A percentile compares a stretch with the other conserved stretches of the same genome.
Conservation (phyloP, 2,329 filamentous ascomycete genomes). For the Xylaria digitata region DNA sequence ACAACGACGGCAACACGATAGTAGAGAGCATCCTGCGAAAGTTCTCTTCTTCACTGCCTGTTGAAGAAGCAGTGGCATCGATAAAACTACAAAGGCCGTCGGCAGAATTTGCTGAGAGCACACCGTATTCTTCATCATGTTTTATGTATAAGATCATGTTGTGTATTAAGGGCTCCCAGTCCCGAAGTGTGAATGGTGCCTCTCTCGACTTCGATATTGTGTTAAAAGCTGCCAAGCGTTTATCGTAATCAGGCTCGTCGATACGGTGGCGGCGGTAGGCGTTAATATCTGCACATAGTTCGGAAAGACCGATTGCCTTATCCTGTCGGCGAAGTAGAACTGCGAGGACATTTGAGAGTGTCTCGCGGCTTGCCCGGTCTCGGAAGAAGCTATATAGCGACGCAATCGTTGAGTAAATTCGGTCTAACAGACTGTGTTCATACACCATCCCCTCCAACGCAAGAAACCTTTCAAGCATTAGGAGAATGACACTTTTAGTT, state of each 20-base stretch:
- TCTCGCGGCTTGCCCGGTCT: slow-evolving; percentile 79
- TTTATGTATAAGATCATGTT: slow-evolving; percentile 91
- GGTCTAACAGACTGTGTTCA: slow-evolving; percentile 67
- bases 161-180: slow-evolving; percentile 89
- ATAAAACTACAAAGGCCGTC: slow-evolving; percentile 84
- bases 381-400: slow-evolving; percentile 92
- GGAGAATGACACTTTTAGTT: slow-evolving; percentile 82
- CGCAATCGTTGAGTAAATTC: slow-evolving; percentile 79
- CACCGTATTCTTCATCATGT: slow-evolving; percentile 87
- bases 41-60: slow-evolving; percentile 55
- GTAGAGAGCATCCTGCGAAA: slow-evolving; percentile 70
- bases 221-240: slow-evolving; percentile 80
- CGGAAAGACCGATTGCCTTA: slow-evolving; percentile 71
- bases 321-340: slow-evolving; percentile 75
- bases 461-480: slow-evolving; percentile 84
- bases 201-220: slow-evolving; percentile 74
- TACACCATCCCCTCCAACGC: slow-evolving; percentile 69
- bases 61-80: slow-evolving; percentile 65
- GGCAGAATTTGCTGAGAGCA: slow-evolving; percentile 82
- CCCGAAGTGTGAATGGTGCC: slow-evolving; percentile 69
- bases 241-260: slow-evolving; percentile 89
- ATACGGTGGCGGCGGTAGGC: slow-evolving; percentile 77
- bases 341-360: slow-evolving; percentile 77
- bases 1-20: slow-evolving; percentile 79
- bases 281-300: slow-evolving; percentile 82